These are phyloP conservation scores for Ambispora gerdemannii DNA, from an alignment of 192 early-diverging fungal species.

Conservation along the genomic window DNA sequence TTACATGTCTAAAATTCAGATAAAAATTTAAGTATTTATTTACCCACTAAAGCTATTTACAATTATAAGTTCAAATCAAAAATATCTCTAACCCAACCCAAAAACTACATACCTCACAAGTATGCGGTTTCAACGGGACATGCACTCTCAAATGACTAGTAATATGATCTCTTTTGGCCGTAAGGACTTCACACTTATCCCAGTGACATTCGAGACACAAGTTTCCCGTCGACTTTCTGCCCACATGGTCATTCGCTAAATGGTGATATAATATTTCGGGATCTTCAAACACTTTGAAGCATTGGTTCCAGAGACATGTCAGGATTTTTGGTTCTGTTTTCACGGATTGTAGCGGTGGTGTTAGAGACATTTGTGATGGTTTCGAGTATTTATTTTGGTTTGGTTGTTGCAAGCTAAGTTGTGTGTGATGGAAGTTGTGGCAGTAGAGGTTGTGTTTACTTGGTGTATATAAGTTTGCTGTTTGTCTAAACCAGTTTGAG, in stretches of 20 bases:
- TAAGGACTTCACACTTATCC: slow-evolving; percentile 71
- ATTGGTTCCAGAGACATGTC: slow-evolving; percentile 48
- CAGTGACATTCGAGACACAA: slow-evolving; percentile 86
- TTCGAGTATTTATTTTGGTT: too few species aligned
- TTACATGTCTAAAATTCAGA: slow-evolving; percentile 53
- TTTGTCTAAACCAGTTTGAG: too few species aligned
- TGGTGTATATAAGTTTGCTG: too few species aligned
- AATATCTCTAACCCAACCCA: too few species aligned
- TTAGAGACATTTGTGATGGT: slow-evolving; percentile 27
- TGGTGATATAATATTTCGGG: slow-evolving; percentile 84
- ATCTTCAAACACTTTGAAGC: slow-evolving; percentile 61
- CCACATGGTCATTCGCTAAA: slow-evolving; percentile 85
- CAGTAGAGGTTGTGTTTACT: too few species aligned
- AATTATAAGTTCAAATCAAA: too few species aligned
- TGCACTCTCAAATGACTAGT: slow-evolving; percentile 96
- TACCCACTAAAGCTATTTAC: too few species aligned
- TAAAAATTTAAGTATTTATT: background rate
- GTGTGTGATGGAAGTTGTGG: too few species aligned
- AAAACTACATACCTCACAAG: slow-evolving; percentile 65
- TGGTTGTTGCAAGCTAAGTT: too few species aligned
- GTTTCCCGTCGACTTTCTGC: slow-evolving; percentile 83
- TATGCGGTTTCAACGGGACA: slow-evolving; percentile 86
- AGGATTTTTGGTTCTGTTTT: background rate
- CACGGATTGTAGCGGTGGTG: background rate
- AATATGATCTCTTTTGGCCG: slow-evolving; percentile 91